Evolutionary conservation across 1,139 yeast species (phyloP).

Genomic region (Williopsis jadinii): DNA sequence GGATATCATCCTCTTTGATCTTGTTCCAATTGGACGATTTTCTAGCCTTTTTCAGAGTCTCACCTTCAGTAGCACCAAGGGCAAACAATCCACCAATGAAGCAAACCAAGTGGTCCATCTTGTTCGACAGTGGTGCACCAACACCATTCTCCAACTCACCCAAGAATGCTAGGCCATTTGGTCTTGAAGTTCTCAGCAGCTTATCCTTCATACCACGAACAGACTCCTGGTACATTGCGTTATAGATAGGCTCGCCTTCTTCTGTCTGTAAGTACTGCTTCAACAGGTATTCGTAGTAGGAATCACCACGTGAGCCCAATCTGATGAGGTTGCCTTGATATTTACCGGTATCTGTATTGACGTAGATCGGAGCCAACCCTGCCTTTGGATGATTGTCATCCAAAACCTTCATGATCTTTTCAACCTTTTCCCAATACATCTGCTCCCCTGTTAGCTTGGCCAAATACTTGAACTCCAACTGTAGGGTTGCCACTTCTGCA

Average conservation of each 20-base stretch:
- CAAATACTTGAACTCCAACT: conserved; percentile 81
- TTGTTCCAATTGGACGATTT: conserved; percentile 36
- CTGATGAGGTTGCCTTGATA: conserved; percentile 63
- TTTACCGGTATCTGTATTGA: conserved; percentile 67
- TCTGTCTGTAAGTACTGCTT: conserved; percentile 82
- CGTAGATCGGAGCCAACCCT: conserved; percentile 79
- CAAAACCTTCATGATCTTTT: conserved; percentile 60
- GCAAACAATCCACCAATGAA: conserved; percentile 89
- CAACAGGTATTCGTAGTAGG: conserved; percentile 83
- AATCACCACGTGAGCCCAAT: conserved; percentile 87
- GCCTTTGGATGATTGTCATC: conserved; percentile 55
- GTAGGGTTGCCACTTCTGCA: conserved; percentile 86
- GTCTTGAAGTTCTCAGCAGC: conserved; percentile 53
- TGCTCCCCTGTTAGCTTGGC: conserved; percentile 74
- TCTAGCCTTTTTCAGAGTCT: conserved; percentile 45
- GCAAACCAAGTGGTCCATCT: conserved; percentile 94
- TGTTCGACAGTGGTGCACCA: conserved; percentile 50
- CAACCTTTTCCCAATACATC: conserved; percentile 73
- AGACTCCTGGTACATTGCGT: conserved; percentile 70
- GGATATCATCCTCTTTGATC: conserved; percentile 48
- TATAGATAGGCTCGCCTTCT: conserved; percentile 52
- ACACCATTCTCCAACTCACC: conserved; percentile 78
- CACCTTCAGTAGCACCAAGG: conserved; percentile 82
- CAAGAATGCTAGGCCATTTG: conserved; percentile 57
- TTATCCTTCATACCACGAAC: conserved; percentile 68